These are phyloP conservation scores for Penicillium sp. DNA, from an alignment of 2,329 filamentous ascomycete genomes.

Conservation along the genomic window DNA sequence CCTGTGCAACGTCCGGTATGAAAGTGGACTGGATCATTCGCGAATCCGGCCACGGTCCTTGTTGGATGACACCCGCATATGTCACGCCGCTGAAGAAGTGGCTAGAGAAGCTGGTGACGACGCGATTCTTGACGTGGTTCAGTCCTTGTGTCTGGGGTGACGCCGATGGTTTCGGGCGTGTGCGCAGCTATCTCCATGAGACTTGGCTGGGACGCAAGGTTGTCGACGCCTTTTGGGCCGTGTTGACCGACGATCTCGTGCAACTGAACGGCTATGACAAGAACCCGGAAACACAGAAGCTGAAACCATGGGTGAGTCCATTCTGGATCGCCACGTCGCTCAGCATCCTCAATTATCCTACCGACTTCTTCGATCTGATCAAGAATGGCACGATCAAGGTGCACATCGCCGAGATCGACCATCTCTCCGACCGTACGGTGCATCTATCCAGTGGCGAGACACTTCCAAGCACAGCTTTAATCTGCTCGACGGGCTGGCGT, in stretches of 20 bases:
- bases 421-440: slow-evolving; percentile 46
- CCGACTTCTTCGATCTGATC: slow-evolving; percentile 58
- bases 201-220: slow-evolving; percentile 51
- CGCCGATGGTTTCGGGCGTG: slow-evolving; percentile 54
- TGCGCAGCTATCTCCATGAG: slow-evolving; percentile 50
- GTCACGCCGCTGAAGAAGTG: slow-evolving; percentile 67
- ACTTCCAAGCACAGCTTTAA: slow-evolving; percentile 51
- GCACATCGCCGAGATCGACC: slow-evolving; percentile 54
- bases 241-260: slow-evolving; percentile 51
- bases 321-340: slow-evolving; percentile 58
- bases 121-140: slow-evolving; percentile 69
- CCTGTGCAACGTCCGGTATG: slow-evolving; percentile 53
- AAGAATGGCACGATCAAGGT: slow-evolving; percentile 54
- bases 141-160: slow-evolving; percentile 71
- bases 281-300: slow-evolving; percentile 45
- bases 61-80: slow-evolving; percentile 45
- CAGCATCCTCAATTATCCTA: slow-evolving; percentile 61
- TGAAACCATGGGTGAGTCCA: slow-evolving; percentile 46
- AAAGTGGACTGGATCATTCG: slow-evolving; percentile 47
- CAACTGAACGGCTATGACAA: slow-evolving; percentile 47
- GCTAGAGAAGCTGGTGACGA: slow-evolving; percentile 66
- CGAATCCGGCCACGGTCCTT: slow-evolving; percentile 41
- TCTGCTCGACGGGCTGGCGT: slow-evolving; percentile 60
- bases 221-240: slow-evolving; percentile 54
- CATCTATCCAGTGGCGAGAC: slow-evolving; percentile 48